Percentiles rank a stretch among this genome's conserved stretches.
These are phyloP conservation scores for Echites panduratus DNA, from an alignment of 257 asterid genomes.

Conservation along the genomic window DNA sequence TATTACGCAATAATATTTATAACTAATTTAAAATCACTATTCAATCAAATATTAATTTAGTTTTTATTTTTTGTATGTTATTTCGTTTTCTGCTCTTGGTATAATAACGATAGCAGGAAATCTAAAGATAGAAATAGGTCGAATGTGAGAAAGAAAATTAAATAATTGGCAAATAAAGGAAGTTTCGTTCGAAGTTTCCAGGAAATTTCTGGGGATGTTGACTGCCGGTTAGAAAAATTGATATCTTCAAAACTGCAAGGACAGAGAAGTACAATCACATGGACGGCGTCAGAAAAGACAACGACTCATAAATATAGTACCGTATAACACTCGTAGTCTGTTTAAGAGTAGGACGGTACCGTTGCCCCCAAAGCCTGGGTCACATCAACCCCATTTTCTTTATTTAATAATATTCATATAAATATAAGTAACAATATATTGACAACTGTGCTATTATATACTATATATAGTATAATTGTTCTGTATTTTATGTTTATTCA, in stretches of 20 bases:
- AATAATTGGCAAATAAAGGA: not conserved
- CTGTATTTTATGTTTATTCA: not conserved
- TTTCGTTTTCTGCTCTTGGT: too few relatives aligned
- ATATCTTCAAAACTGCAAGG: constrained; percentile 1
- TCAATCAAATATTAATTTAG: too few relatives aligned
- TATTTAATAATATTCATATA: not conserved
- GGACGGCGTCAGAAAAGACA: not conserved
- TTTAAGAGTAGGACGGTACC: not conserved
- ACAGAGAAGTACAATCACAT: constrained; percentile 15
- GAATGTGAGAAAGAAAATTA: not conserved
- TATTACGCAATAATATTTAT: too few relatives aligned
- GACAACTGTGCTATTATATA: too few relatives aligned
- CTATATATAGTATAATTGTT: too few relatives aligned
- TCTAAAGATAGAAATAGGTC: not conserved
- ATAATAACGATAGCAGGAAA: too few relatives aligned
- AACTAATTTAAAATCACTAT: too few relatives aligned
- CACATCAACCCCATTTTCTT: not conserved
- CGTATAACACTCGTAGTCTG: not conserved
- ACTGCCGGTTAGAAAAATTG: not conserved
- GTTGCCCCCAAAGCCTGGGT: not conserved
- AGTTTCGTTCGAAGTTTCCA: constrained; percentile 26
- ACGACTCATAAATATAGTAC: not conserved
- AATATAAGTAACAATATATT: too few relatives aligned
- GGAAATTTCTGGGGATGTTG: constrained; percentile 31
- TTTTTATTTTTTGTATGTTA: too few relatives aligned